Percentiles rank a stretch among this genome's conserved stretches.
These are phyloP conservation scores for Cryptosporidium bovis DNA, from an alignment of 169 alveolate genomes.

Conservation along the genomic window DNA sequence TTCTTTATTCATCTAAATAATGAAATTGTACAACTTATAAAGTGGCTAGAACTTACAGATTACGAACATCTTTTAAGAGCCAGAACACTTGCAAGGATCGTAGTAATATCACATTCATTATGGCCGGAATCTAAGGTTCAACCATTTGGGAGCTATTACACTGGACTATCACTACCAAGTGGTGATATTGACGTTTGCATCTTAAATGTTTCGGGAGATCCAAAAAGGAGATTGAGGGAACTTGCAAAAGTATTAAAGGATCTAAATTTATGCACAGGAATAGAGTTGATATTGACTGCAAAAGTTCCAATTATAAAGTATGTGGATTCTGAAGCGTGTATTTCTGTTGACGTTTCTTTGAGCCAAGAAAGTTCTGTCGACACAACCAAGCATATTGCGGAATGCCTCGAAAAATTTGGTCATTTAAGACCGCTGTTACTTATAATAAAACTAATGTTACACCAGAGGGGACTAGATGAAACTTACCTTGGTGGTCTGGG, in stretches of 20 bases:
- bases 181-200: constrained; percentile 75
- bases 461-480: constrained; percentile 76
- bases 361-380: constrained; percentile 77
- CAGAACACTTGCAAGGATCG: constrained; percentile 68
- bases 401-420: constrained; percentile 71
- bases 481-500: constrained; percentile 81
- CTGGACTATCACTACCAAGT: constrained; percentile 74
- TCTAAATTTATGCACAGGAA: constrained; percentile 68
- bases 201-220: constrained; percentile 65
- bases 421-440: constrained; percentile 78
- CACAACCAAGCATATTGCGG: constrained; percentile 74
- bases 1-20: constrained; percentile 61
- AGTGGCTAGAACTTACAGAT: constrained; percentile 61
- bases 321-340: constrained; percentile 77
- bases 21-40: constrained; percentile 63
- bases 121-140: constrained; percentile 76
- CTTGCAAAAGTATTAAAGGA: constrained; percentile 60
- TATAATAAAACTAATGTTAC: constrained; percentile 75
- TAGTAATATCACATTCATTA: constrained; percentile 51
- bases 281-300: constrained; percentile 77
- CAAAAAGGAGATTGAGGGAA: constrained; percentile 70
- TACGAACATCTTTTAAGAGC: constrained; percentile 46
- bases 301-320: constrained; percentile 78
- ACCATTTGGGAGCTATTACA: constrained; percentile 75
- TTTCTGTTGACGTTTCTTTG: constrained; percentile 77